phyloP scores from a whole-genome alignment of 2,329 filamentous ascomycete species.

The Penicillium sp. region DNA sequence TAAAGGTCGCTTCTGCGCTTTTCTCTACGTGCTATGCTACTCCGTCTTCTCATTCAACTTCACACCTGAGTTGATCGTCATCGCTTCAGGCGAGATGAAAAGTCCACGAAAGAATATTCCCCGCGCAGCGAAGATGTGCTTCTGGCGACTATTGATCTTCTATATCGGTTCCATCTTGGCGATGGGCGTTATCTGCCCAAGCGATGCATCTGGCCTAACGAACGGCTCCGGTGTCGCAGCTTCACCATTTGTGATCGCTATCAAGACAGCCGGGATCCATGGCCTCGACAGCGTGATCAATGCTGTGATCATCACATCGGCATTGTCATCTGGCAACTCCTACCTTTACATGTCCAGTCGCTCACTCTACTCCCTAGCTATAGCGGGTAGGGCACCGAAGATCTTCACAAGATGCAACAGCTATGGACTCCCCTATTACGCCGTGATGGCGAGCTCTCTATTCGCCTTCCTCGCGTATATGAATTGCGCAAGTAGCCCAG shows the following conservation, averaged over 20 bases:
- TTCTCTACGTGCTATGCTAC: slow-evolving; percentile 18
- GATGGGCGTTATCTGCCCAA: slow-evolving; percentile 1
- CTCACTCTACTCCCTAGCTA: slow-evolving; percentile 62
- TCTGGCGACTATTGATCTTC: background rate
- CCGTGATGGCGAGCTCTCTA: slow-evolving; percentile 44
- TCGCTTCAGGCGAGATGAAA: slow-evolving; percentile 73
- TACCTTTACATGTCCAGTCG: slow-evolving; percentile 70
- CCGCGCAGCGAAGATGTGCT: background rate
- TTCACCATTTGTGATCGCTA: slow-evolving; percentile 38
- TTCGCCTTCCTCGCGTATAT: slow-evolving; percentile 66
- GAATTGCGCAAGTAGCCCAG: slow-evolving; percentile 58
- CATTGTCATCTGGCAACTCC: slow-evolving; percentile 72
- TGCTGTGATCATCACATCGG: slow-evolving; percentile 70
- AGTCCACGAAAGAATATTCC: slow-evolving; percentile 74
- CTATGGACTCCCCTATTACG: background rate
- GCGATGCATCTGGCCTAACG: slow-evolving; percentile 16
- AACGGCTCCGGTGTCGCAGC: slow-evolving; percentile 51
- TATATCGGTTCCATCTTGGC: background rate
- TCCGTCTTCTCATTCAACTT: slow-evolving; percentile 71
- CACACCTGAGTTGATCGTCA: slow-evolving; percentile 71
- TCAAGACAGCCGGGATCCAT: slow-evolving; percentile 56
- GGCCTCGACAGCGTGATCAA: slow-evolving; percentile 69
- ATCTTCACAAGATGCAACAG: slow-evolving; percentile 29
- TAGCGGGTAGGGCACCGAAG: slow-evolving; percentile 60
- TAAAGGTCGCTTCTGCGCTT: slow-evolving; percentile 25